phyloP scores from a whole-genome alignment of 2,329 filamentous ascomycete species.

The Ophiosphaerella narmari region DNA sequence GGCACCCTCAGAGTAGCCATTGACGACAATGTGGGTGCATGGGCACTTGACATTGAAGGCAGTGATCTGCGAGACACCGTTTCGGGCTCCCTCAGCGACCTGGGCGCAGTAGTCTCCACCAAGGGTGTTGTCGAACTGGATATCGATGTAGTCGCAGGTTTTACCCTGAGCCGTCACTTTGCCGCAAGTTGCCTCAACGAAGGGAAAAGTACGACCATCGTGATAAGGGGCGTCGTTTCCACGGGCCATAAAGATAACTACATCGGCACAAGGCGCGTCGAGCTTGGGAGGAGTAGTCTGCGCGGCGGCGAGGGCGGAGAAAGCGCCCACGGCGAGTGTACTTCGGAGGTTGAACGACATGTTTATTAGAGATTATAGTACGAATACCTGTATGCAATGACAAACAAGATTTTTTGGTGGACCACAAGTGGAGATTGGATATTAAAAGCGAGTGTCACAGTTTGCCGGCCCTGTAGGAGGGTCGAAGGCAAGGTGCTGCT shows the following conservation, averaged over 20 bases:
- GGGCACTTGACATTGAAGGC: slow-evolving; percentile 60
- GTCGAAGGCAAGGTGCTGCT: background rate
- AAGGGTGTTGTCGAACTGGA: slow-evolving; percentile 20
- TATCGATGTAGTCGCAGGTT: slow-evolving; percentile 28
- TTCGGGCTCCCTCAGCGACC: slow-evolving; percentile 23
- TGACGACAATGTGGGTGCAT: slow-evolving; percentile 59
- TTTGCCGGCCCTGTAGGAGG: background rate
- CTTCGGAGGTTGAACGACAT: slow-evolving; percentile 1
- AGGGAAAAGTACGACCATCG: slow-evolving; percentile 22
- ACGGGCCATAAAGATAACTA: slow-evolving; percentile 29
- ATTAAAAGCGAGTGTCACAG: slow-evolving; percentile 1
- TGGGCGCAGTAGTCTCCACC: slow-evolving; percentile 22
- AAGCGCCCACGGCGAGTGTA: slow-evolving; percentile 1
- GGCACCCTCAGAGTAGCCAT: slow-evolving; percentile 64
- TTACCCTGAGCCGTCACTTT: slow-evolving; percentile 25
- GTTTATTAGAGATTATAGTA: slow-evolving; percentile 1
- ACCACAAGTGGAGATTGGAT: background rate
- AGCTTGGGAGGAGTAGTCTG: slow-evolving; percentile 34
- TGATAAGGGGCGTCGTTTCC: slow-evolving; percentile 29
- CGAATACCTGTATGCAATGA: background rate
- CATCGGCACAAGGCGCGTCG: slow-evolving; percentile 24
- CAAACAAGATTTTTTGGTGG: background rate
- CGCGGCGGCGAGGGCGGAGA: slow-evolving; percentile 1
- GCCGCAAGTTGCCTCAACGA: slow-evolving; percentile 25
- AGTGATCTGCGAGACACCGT: slow-evolving; percentile 52